A percentile compares a stretch with the other conserved stretches of the same genome.
Evolutionary conservation across 2,329 filamentous ascomycete species (phyloP).

Genomic region (Trichoderma asperellum): DNA sequence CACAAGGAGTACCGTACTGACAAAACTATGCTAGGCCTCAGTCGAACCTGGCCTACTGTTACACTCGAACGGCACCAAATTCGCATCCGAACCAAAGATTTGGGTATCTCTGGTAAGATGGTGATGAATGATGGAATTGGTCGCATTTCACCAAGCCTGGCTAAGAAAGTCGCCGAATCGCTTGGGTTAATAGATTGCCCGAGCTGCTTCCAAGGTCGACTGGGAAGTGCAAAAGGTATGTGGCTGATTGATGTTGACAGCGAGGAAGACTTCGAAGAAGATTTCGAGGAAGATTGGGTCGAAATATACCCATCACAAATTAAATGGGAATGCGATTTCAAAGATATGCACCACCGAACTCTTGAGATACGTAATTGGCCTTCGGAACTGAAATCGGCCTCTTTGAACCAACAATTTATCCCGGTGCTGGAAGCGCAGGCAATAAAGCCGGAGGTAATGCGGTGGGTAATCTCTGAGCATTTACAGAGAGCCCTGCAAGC

Average conservation of each 20-base stretch:
- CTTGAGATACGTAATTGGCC: slow-evolving; percentile 63
- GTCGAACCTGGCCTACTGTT: slow-evolving; percentile 53
- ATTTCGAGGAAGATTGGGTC: slow-evolving; percentile 63
- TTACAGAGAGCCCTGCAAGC: slow-evolving; percentile 54
- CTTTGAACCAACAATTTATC: slow-evolving; percentile 70
- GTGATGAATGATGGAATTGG: slow-evolving; percentile 72
- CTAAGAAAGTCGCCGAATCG: slow-evolving; percentile 52
- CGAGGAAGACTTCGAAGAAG: slow-evolving; percentile 42
- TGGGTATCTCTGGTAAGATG: slow-evolving; percentile 42
- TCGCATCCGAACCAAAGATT: slow-evolving; percentile 41
- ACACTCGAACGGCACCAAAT: slow-evolving; percentile 55
- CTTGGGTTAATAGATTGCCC: slow-evolving; percentile 61
- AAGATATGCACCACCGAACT: slow-evolving; percentile 57
- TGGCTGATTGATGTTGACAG: slow-evolving; percentile 66
- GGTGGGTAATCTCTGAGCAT: slow-evolving; percentile 51
- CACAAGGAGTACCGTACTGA: slow-evolving; percentile 8
- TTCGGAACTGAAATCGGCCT: slow-evolving; percentile 47
- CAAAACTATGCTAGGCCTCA: slow-evolving; percentile 50
- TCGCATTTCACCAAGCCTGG: slow-evolving; percentile 64
- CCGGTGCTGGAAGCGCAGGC: slow-evolving; percentile 68
- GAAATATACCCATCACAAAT: slow-evolving; percentile 67
- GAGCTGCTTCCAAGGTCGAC: slow-evolving; percentile 68
- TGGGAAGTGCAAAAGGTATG: slow-evolving; percentile 75
- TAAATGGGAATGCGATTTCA: slow-evolving; percentile 64
- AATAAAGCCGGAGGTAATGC: slow-evolving; percentile 49